Conservation (phyloP, 306 rosid species). For the Lathyrus sativus region DNA sequence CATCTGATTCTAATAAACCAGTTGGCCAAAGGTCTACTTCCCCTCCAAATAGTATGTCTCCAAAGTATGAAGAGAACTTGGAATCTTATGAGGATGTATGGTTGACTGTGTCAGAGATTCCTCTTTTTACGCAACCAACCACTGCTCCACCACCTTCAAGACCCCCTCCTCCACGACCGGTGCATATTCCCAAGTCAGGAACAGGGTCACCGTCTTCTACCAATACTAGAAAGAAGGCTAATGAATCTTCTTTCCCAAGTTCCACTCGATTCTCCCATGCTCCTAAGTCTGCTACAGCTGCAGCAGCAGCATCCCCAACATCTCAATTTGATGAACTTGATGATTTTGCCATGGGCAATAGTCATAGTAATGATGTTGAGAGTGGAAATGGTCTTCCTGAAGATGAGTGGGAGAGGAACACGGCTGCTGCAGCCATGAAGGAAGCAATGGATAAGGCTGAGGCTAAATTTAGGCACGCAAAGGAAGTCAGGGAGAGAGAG, state of each 20-base stretch:
- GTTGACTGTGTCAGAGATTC: slow-evolving; percentile 94
- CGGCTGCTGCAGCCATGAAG: slow-evolving; percentile 98
- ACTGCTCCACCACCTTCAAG: slow-evolving; percentile 97
- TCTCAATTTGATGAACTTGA: slow-evolving; percentile 74
- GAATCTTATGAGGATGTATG: slow-evolving; percentile 72
- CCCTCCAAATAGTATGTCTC: slow-evolving; percentile 61
- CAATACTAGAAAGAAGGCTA: slow-evolving; percentile 62
- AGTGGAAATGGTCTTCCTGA: slow-evolving; percentile 59
- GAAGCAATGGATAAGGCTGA: slow-evolving; percentile 98
- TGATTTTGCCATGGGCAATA: slow-evolving; percentile 69
- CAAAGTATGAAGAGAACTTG: slow-evolving; percentile 61
- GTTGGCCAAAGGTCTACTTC: slow-evolving; percentile 67
- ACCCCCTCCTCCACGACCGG: slow-evolving; percentile 97
- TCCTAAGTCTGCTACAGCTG: slow-evolving; percentile 59
- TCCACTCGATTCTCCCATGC: slow-evolving; percentile 55
- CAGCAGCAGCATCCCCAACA: slow-evolving; percentile 47
- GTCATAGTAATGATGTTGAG: slow-evolving; percentile 56
- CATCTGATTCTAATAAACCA: slow-evolving; percentile 61
- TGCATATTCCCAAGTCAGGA: slow-evolving; percentile 61
- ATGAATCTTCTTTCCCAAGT: slow-evolving; percentile 62
- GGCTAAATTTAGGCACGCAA: slow-evolving; percentile 91
- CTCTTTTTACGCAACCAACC: slow-evolving; percentile 91
- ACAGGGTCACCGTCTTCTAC: slow-evolving; percentile 48
- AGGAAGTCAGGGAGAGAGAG: slow-evolving; percentile 91
- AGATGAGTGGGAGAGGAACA: slow-evolving; percentile 84